These are phyloP conservation scores for Trichophyton equinum DNA, from an alignment of 2,329 filamentous ascomycete species.

Conservation along the genomic window DNA sequence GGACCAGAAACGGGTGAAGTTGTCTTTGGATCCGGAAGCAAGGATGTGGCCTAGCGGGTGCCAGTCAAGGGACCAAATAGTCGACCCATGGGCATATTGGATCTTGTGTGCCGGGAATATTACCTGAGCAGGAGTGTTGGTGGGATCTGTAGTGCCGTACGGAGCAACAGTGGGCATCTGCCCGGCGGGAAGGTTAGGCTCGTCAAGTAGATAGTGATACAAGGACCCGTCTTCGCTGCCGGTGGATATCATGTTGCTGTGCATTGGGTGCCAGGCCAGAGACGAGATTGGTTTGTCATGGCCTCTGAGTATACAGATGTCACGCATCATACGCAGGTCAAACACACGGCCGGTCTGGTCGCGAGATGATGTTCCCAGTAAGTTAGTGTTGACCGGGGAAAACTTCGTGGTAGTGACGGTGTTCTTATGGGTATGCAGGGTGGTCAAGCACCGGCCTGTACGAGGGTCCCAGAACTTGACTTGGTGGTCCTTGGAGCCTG, in stretches of 20 bases:
- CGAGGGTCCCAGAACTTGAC: slow-evolving; percentile 99
- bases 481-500: slow-evolving; percentile 92
- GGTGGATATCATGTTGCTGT: slow-evolving; percentile 77
- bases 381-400: slow-evolving; percentile 68
- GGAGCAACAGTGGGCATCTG: slow-evolving; percentile 61
- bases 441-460: slow-evolving; percentile 77
- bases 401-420: slow-evolving; percentile 89
- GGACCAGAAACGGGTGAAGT: slow-evolving; percentile 94
- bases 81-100: slow-evolving; percentile 80
- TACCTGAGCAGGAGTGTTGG: slow-evolving; percentile 71
- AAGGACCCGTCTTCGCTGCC: slow-evolving; percentile 82
- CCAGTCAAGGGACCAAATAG: slow-evolving; percentile 97
- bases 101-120: slow-evolving; percentile 83
- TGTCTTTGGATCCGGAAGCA: slow-evolving; percentile 89
- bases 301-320: slow-evolving; percentile 82
- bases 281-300: slow-evolving; percentile 95
- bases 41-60: slow-evolving; percentile 92
- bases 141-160: slow-evolving; percentile 71
- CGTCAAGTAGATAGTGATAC: slow-evolving; percentile 89
- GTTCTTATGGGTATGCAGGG: slow-evolving; percentile 92
- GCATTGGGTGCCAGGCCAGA: slow-evolving; percentile 84
- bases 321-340: slow-evolving; percentile 95
- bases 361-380: slow-evolving; percentile 82
- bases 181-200: slow-evolving; percentile 72
- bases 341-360: slow-evolving; percentile 90